Conservation (phyloP, 306 rosid genomes). For the Glycine tomentella region DNA sequence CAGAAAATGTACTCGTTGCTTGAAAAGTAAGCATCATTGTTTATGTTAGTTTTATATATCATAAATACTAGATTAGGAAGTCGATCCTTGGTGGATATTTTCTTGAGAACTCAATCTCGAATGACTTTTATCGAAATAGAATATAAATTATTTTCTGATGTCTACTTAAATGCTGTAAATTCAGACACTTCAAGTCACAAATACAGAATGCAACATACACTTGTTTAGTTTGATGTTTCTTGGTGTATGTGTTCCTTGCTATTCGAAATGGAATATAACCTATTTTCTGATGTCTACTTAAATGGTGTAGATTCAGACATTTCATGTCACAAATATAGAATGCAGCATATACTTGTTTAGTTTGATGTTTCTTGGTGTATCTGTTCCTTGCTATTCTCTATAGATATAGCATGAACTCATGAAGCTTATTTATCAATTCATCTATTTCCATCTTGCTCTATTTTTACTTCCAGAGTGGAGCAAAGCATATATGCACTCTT, state of each 20-base stretch:
- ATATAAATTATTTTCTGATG: background rate
- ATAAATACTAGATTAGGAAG: slow-evolving; percentile 34
- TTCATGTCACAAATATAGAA: slow-evolving; percentile 3
- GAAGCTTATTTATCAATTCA: slow-evolving; percentile 27
- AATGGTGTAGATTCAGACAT: slow-evolving; percentile 15
- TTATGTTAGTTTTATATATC: slow-evolving; percentile 39
- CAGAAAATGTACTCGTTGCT: slow-evolving; percentile 94
- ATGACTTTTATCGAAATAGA: background rate
- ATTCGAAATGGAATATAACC: background rate
- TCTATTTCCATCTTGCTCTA: background rate
- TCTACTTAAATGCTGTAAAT: background rate
- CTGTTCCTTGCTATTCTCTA: slow-evolving; percentile 14
- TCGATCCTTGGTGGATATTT: slow-evolving; percentile 22
- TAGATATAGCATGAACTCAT: background rate
- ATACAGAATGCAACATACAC: background rate
- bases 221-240: background rate
- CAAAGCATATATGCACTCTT: slow-evolving; percentile 78
- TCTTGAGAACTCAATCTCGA: slow-evolving; percentile 1
- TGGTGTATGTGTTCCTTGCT: slow-evolving; percentile 3
- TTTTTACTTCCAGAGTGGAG: slow-evolving; percentile 67
- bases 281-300: too few relatives aligned
- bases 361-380: background rate
- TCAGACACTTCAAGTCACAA: slow-evolving; percentile 13
- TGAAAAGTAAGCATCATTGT: slow-evolving; percentile 67
- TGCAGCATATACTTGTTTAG: background rate